These are phyloP conservation scores for Datura wrightii DNA, from an alignment of 257 asterid genomes.

Conservation along the genomic window DNA sequence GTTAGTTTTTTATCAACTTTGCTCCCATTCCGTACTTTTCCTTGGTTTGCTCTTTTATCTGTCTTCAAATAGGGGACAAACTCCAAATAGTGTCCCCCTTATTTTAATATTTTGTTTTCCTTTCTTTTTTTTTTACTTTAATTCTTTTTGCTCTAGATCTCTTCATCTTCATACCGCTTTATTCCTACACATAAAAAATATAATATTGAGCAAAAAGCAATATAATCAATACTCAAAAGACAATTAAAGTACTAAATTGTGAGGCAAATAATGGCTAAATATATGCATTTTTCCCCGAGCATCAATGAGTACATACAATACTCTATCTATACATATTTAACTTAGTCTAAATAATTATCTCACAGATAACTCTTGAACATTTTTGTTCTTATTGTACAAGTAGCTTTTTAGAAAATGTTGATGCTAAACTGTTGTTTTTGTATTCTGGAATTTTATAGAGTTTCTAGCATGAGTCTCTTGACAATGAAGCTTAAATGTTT, in stretches of 20 bases:
- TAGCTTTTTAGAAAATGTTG: background rate
- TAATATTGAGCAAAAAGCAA: background rate
- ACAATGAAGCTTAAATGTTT: background rate
- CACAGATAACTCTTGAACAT: background rate
- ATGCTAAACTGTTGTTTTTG: background rate
- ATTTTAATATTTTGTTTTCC: too few relatives aligned
- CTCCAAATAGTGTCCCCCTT: too few relatives aligned
- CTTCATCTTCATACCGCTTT: background rate
- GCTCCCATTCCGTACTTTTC: too few relatives aligned
- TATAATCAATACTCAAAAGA: background rate
- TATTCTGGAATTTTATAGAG: background rate
- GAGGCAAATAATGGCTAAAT: background rate
- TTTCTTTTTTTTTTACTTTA: too few relatives aligned
- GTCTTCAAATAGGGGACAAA: too few relatives aligned
- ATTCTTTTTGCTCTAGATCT: background rate
- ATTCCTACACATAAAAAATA: background rate
- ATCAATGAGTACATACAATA: background rate
- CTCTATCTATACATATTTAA: background rate
- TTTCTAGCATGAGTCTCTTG: constrained; percentile 12
- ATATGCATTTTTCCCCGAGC: background rate
- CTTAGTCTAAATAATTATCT: background rate
- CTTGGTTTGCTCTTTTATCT: too few relatives aligned
- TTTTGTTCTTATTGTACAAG: background rate
- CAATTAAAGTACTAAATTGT: background rate
- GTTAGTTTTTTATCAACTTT: too few relatives aligned